Base-by-base conservation (phyloP, 2,329 filamentous ascomycete genomes). In the Arthroderma sp. region DNA sequence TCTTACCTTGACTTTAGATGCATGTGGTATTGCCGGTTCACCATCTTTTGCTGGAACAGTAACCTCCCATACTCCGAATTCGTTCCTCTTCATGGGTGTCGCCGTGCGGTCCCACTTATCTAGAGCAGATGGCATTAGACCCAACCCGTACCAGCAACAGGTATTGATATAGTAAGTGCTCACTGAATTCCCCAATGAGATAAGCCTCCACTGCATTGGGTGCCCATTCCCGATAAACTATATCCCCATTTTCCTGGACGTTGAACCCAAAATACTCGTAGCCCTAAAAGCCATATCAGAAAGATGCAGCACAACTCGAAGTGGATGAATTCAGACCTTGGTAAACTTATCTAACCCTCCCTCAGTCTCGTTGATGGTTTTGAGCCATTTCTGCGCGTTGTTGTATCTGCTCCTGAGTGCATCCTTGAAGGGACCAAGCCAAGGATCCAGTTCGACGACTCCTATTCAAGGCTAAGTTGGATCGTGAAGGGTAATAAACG, bases 161-260 rank as follows among this genome's bases (percentile, higher is more conserved):
- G 15, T 15, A 8, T 15, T 15, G 22, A 4, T n/a, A 11, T 30
- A 4, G 29, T 8, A 27, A n/a, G 27, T 33, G 61, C 80, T 54
- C 70, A 88, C 83, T 98, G 72, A 96, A 98, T 55, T 96, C 91
- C 50, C 91, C 91, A 55, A 94, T 82, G 43, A 98, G 74, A 61
- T 80, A 87, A 41, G 91, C 91, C 58, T 83, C 74, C 36, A 78
- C 71, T 44, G 87, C 89, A 69, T 87, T 93, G 28, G 91, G 88
- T 1, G 91, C 91, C 91, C 91, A 98, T 74, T 98, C 91, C 54
- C 86, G 77, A 66, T 98, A 98, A 47, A 74, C 72, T 53, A 98
- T 86, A 63, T 88, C 87, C 62, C 86, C 86, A 57, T 94, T 80
- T 44, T 77, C 70, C 59, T 82, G 74, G 48, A 91, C 80, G 54